Evolutionary conservation across 495 filamentous ascomycete species (phyloP).

Genomic region (Penicillium macrosclerotiorum): DNA sequence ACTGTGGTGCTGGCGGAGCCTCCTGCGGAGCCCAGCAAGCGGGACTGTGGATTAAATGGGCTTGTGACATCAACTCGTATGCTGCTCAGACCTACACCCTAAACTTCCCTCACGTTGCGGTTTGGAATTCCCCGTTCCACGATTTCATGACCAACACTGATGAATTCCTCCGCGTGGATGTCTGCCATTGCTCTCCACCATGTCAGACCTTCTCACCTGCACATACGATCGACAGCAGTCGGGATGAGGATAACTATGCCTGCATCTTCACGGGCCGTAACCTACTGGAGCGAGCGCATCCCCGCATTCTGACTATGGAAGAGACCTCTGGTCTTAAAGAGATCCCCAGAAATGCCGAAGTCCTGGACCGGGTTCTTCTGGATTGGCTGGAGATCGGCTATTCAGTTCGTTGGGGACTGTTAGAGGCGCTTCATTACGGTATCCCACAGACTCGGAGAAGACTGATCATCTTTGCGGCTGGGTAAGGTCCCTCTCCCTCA

Average conservation of each 20-base stretch:
- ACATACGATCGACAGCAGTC: constrained; percentile 58
- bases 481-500: constrained; percentile 44
- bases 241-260: constrained; percentile 75
- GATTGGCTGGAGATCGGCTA: constrained; percentile 66
- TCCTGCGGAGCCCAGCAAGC: constrained; percentile 66
- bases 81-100: constrained; percentile 55
- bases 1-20: constrained; percentile 75
- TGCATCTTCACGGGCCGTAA: constrained; percentile 62
- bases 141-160: constrained; percentile 28
- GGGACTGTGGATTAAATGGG: constrained; percentile 58
- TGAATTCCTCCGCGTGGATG: constrained; percentile 52
- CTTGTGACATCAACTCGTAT: constrained; percentile 56
- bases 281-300: constrained; percentile 58
- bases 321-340: constrained; percentile 70
- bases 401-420: constrained; percentile 60
- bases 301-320: constrained; percentile 78
- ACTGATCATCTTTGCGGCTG: constrained; percentile 75
- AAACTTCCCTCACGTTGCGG: constrained; percentile 61
- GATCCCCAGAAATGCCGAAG: constrained; percentile 42
- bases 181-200: constrained; percentile 79
- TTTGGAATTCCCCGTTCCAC: constrained; percentile 21
- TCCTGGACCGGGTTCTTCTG: constrained; percentile 59
- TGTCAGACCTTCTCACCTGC: constrained; percentile 82
- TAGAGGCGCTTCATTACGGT: constrained; percentile 58
- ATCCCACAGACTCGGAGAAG: constrained; percentile 59